Base-by-base conservation (phyloP, 495 filamentous ascomycete species). In the Physcia stellaris region DNA sequence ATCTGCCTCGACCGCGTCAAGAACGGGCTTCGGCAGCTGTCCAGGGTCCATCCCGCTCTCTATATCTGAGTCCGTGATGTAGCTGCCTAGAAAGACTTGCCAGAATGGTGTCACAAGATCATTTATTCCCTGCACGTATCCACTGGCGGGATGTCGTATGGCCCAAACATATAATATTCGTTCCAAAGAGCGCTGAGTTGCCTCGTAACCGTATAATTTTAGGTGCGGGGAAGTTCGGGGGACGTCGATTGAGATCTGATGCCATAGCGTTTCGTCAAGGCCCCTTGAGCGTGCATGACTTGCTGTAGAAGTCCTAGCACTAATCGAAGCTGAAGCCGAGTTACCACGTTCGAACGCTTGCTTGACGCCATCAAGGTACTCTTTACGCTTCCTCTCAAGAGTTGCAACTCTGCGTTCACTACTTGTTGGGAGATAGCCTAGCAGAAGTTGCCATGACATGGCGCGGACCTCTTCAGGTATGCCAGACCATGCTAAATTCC, bases 101-200 rank as follows among this genome's bases (percentile, higher is more conserved):
- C 84, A 98, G 56, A 98, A 96, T 9, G 90, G 90, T 6, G 88
- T 94, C 2, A 94, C 88, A 19, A 98, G 74, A 57, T 98, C 90
- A 55, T 96, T 98, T 56, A 98, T 98, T 34, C 90, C 90, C 58
- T 98, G 90, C 0, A 98, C 90, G 57, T 98, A 98, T 26, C 90
- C 90, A 54, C 84, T 93, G 4, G 90, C 90, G 6, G 90, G 90
- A 65, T 98, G 90, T 30, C 90, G 75, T 37, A 96, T 92, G 2
- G 90, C 90, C 90, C 90, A 98, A 7, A 98, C 76, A 56, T 96
- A 98, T 11, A 98, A 67, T 39, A 98, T 96, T 22, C 88, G 73
- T 55, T 96, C 90, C 18, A 98, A 59, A 6, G 84, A 94, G 27
- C 86, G 73, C 48, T 98, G 90, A 0, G 90, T 96, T 13, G 88